These are phyloP conservation scores for Leersia perrieri DNA, from an alignment of 176 grass and related monocot species.

Conservation along the genomic window DNA sequence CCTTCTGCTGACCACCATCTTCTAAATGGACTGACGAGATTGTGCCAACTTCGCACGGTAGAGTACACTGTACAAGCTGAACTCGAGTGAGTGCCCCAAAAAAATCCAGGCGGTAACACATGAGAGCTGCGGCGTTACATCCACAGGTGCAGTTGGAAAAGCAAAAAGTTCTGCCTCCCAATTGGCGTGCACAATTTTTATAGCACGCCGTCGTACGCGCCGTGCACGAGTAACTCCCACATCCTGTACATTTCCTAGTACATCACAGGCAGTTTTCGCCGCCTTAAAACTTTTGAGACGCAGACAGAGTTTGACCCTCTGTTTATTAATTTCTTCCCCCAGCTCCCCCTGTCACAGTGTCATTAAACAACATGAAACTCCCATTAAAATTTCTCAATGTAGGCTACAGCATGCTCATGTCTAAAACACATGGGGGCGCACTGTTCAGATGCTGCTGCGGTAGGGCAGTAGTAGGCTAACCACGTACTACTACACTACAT, in stretches of 20 bases:
- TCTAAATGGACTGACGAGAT: neutral
- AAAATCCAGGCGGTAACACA: neutral
- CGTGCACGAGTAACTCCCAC: neutral
- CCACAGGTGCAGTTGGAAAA: neutral
- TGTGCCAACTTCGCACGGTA: no score
- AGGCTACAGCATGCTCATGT: neutral
- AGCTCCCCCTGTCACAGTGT: neutral
- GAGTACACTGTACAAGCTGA: neutral
- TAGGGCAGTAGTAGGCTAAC: neutral
- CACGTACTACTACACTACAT: neutral
- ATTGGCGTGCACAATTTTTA: neutral
- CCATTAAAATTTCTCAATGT: neutral
- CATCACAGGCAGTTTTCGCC: neutral
- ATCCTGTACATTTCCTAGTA: neutral
- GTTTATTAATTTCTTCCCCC: neutral
- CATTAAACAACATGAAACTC: neutral
- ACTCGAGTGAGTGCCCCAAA: neutral
- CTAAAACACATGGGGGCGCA: neutral
- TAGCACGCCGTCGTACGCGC: constrained; percentile 16
- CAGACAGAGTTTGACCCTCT: neutral
- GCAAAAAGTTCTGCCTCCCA: neutral
- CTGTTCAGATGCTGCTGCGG: neutral
- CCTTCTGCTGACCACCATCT: neutral
- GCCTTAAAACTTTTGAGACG: constrained; percentile 11
- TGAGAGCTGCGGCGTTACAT: neutral